Percentiles rank a stretch among this genome's conserved stretches.
phyloP scores from a whole-genome alignment of 2,329 filamentous ascomycete species.

The Trichoderma gracile region DNA sequence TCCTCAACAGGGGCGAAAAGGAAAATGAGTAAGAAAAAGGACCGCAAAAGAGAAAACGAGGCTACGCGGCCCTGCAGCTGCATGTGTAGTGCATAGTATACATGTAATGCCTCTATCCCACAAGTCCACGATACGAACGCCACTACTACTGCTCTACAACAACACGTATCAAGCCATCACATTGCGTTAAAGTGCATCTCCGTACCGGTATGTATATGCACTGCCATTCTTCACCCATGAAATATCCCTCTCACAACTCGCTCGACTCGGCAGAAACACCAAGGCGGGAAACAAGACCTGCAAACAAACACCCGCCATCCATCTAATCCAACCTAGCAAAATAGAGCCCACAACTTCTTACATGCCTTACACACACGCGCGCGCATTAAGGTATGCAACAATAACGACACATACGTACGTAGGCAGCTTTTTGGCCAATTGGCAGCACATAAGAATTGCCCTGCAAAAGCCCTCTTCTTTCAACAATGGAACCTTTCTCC shows the following conservation, averaged over 20 bases:
- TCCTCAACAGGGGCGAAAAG: no score
- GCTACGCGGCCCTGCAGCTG: background rate
- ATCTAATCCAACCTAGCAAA: no score
- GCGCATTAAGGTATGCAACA: no score
- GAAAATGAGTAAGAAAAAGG: background rate
- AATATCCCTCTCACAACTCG: background rate
- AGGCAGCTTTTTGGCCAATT: no score
- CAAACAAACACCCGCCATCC: background rate
- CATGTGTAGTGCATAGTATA: constrained; percentile 5
- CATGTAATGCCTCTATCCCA: background rate
- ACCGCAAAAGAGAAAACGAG: background rate
- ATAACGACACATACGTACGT: no score
- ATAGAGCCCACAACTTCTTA: no score
- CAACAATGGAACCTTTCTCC: no score
- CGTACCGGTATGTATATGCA: no score
- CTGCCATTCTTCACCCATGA: no score
- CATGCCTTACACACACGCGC: no score
- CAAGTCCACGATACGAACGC: no score
- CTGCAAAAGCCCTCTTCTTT: background rate
- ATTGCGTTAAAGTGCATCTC: no score
- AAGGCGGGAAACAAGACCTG: constrained; percentile 1
- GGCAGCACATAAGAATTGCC: background rate
- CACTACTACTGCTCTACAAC: background rate
- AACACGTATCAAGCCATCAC: background rate
- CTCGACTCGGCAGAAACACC: background rate